phyloP scores from a whole-genome alignment of 2,329 filamentous ascomycete species.

The Chaetomium sp. region DNA sequence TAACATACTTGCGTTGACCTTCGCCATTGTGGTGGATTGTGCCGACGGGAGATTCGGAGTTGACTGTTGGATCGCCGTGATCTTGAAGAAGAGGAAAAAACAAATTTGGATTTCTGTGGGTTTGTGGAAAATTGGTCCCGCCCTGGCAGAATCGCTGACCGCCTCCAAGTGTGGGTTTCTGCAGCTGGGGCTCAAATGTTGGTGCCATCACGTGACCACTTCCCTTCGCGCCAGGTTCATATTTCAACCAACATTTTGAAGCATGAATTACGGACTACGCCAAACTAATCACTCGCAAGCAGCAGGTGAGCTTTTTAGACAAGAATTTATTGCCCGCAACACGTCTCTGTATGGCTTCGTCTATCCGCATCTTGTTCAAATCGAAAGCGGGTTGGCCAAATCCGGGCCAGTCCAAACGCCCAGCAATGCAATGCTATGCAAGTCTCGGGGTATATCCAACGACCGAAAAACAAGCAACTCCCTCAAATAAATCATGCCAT shows the following conservation, averaged over 20 bases:
- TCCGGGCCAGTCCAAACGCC: constrained; percentile 6
- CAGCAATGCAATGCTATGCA: constrained; percentile 3
- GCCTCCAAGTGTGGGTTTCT: constrained; percentile 13
- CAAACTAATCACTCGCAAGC: too few species aligned
- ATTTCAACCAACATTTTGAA: too few species aligned
- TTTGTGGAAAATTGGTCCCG: constrained; percentile 18
- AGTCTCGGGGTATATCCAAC: constrained; percentile 19
- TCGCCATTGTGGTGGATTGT: constrained; percentile 55
- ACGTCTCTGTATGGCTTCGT: background rate
- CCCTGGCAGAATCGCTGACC: constrained; percentile 14
- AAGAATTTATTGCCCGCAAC: background rate
- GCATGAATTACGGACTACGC: too few species aligned
- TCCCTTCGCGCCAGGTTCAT: too few species aligned
- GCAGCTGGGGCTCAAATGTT: background rate
- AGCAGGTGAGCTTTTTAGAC: background rate
- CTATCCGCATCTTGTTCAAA: background rate
- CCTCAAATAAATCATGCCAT: too few species aligned
- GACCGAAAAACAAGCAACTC: background rate
- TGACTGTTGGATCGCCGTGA: constrained; percentile 23
- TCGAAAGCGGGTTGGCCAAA: background rate
- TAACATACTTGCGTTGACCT: constrained; percentile 50
- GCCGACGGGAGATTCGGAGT: constrained; percentile 23
- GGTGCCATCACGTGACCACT: too few species aligned
- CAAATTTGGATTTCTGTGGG: constrained; percentile 15
- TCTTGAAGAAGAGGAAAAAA: constrained; percentile 20